A percentile compares a stretch with the other conserved stretches of the same genome.
Evolutionary conservation across 805 yeast genomes (phyloP).

Genomic region (Candida sonorensis): DNA sequence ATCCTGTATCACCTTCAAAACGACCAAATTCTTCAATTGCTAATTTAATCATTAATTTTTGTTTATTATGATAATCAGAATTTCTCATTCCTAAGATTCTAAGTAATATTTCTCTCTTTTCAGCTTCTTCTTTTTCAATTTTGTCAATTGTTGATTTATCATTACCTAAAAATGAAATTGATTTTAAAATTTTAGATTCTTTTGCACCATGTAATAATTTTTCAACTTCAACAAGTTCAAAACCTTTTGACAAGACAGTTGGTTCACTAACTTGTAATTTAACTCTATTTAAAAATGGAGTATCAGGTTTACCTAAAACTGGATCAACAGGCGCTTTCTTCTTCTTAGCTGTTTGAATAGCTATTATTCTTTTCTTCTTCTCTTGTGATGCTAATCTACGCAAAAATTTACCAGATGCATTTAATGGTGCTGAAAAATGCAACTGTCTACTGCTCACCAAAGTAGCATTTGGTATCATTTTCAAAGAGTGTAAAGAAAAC

Average conservation of each 20-base stretch:
- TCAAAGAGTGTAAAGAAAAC: no score
- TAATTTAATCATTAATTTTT: slow-evolving; percentile 49
- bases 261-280: slow-evolving; percentile 62
- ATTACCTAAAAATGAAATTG: slow-evolving; percentile 14
- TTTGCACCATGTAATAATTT: slow-evolving; percentile 74
- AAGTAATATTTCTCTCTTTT: slow-evolving; percentile 59
- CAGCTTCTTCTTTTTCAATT: slow-evolving; percentile 34
- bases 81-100: slow-evolving; percentile 74
- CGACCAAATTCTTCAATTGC: slow-evolving; percentile 80
- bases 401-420: slow-evolving; percentile 8
- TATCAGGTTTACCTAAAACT: slow-evolving; percentile 64
- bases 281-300: slow-evolving; percentile 64
- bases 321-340: slow-evolving; percentile 58
- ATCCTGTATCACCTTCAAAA: slow-evolving; percentile 86
- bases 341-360: slow-evolving; percentile 9
- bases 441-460: slow-evolving; percentile 2
- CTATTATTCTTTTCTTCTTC: slow-evolving; percentile 14
- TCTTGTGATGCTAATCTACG: slow-evolving; percentile 6
- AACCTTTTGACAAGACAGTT: slow-evolving; percentile 53
- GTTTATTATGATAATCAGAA: slow-evolving; percentile 50
- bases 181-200: slow-evolving; percentile 42
- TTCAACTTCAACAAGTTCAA: slow-evolving; percentile 59
- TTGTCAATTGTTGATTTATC: slow-evolving; percentile 15
- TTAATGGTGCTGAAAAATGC: slow-evolving; percentile 7
- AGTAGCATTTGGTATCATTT: not conserved